Evolutionary conservation across 148 eudicot genomes (phyloP).

Genomic region (Nyssa sinensis): DNA sequence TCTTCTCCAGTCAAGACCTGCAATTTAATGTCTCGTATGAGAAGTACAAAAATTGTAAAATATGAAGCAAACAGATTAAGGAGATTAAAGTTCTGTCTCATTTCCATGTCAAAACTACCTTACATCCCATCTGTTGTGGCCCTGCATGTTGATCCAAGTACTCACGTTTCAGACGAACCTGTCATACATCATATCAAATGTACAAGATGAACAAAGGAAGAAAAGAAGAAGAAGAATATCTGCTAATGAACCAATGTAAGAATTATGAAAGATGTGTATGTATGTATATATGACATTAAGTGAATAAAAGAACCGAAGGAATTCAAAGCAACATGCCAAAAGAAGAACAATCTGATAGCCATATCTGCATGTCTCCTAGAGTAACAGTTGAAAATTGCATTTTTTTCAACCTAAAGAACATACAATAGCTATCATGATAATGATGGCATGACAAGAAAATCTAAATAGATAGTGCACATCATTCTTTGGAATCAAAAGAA

Average conservation of each 20-base stretch:
- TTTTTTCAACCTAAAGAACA: background rate
- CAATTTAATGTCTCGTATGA: constrained; percentile 16
- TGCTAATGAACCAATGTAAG: no score
- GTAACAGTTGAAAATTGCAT: background rate
- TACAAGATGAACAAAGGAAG: background rate
- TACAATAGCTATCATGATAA: background rate
- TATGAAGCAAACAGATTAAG: background rate
- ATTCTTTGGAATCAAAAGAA: no score
- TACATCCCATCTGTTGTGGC: constrained; percentile 32
- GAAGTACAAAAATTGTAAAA: background rate
- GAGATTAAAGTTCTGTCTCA: background rate
- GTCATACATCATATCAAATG: constrained; percentile 11
- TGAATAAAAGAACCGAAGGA: background rate
- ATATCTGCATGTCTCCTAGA: constrained; percentile 3
- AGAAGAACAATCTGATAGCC: background rate
- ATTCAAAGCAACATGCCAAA: background rate
- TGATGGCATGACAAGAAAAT: background rate
- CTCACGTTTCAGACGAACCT: constrained; percentile 96
- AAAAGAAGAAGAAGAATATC: no score
- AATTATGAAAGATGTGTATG: no score
- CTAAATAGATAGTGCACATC: background rate
- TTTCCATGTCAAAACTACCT: constrained; percentile 28
- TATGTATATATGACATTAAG: no score
- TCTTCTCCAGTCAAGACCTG: constrained; percentile 90
- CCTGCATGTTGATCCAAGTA: constrained; percentile 65